These are phyloP conservation scores for Debaryomyces sp. DNA, from an alignment of 1,139 yeast genomes.

Conservation along the genomic window DNA sequence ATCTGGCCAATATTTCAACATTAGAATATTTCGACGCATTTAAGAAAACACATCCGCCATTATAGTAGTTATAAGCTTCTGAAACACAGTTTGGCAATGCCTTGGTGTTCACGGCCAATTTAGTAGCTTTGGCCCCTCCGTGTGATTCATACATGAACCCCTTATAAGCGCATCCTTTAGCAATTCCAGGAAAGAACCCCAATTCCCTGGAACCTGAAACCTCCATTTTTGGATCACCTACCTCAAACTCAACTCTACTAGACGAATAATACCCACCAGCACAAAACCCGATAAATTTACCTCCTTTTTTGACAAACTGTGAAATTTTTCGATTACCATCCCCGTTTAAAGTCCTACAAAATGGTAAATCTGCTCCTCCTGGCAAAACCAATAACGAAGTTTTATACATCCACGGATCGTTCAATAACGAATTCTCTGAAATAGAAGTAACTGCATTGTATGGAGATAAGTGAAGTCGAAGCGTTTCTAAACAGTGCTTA, in stretches of 20 bases:
- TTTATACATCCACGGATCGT: conserved; percentile 88
- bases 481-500: conserved; percentile 76
- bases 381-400: conserved; percentile 85
- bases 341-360: conserved; percentile 72
- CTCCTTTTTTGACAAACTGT: conserved; percentile 76
- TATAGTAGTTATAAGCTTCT: conserved; percentile 53
- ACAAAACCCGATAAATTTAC: conserved; percentile 82
- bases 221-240: conserved; percentile 67
- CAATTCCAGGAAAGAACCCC: conserved; percentile 76
- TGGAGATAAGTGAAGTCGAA: conserved; percentile 78
- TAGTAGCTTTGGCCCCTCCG: conserved; percentile 68
- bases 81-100: conserved; percentile 27
- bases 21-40: conserved; percentile 63
- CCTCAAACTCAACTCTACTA: conserved; percentile 79
- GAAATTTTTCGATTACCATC: conserved; percentile 60
- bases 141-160: conserved; percentile 84
- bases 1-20: conserved; percentile 74
- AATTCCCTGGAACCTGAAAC: conserved; percentile 86
- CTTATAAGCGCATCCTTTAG: conserved; percentile 76
- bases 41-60: conserved; percentile 88
- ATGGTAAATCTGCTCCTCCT: conserved; percentile 96
- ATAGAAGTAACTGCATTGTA: conserved; percentile 84
- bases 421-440: conserved; percentile 58
- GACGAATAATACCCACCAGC: conserved; percentile 95
- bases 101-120: conserved; percentile 40